These are phyloP conservation scores for Austroboletus niveus DNA, from an alignment of 1,284 basidiomycete genomes.

Conservation along the genomic window DNA sequence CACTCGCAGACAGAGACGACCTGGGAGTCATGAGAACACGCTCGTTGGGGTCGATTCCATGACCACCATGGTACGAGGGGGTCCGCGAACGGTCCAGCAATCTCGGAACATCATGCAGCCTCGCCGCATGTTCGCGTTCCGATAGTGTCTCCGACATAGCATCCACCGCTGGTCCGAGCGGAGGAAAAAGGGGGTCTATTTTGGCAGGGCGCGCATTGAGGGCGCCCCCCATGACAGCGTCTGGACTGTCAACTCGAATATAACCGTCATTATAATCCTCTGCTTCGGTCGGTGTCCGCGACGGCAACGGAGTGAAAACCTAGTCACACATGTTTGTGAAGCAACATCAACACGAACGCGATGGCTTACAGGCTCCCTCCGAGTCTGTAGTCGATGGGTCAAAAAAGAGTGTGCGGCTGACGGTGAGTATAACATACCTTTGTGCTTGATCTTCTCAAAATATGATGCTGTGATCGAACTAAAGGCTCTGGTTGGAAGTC, in stretches of 20 bases:
- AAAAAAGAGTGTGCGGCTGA: slow-evolving; percentile 4
- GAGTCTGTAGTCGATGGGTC: slow-evolving; percentile 17
- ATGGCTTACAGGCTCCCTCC: slow-evolving; percentile 34
- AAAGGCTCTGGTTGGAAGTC: slow-evolving; percentile 27
- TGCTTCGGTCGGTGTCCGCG: slow-evolving; percentile 32
- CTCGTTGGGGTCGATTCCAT: slow-evolving; percentile 18
- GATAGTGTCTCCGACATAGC: slow-evolving; percentile 24
- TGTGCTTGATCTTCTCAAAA: slow-evolving; percentile 30
- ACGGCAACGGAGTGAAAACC: slow-evolving; percentile 35
- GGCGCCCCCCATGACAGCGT: slow-evolving; percentile 33
- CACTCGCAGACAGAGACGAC: slow-evolving; percentile 28
- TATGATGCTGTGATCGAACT: slow-evolving; percentile 20
- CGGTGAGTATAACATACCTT: slow-evolving; percentile 22
- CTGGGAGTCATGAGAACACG: slow-evolving; percentile 28
- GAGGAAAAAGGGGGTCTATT: slow-evolving; percentile 19
- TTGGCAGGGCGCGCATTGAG: slow-evolving; percentile 34
- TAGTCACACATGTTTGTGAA: slow-evolving; percentile 10
- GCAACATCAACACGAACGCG: slow-evolving; percentile 2
- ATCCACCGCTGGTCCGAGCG: slow-evolving; percentile 21
- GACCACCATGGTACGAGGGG: slow-evolving; percentile 24
- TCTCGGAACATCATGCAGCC: slow-evolving; percentile 18
- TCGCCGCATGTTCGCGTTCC: slow-evolving; percentile 24
- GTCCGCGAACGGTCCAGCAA: slow-evolving; percentile 25
- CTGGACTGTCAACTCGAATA: slow-evolving; percentile 32
- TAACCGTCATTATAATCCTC: slow-evolving; percentile 33